These are phyloP conservation scores for Aurantiochytrium sp. DNA, from an alignment of 108 stramenopile genomes.

Conservation along the genomic window DNA sequence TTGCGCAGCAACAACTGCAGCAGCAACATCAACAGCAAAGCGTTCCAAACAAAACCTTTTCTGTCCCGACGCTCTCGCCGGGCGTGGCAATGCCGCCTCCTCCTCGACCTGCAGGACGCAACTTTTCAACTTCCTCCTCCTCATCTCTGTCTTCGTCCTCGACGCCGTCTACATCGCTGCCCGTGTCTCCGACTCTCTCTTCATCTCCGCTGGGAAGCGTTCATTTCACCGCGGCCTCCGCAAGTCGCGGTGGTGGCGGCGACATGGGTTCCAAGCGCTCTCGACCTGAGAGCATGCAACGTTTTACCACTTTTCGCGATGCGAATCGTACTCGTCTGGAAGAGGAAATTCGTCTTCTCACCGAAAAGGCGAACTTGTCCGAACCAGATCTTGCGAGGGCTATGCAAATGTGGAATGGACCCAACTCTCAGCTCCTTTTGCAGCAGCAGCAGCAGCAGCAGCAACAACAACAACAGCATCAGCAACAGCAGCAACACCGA, in stretches of 20 bases:
- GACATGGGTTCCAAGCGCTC: slow-evolving; percentile 17
- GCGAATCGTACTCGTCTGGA: not conserved
- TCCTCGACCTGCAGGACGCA: not conserved
- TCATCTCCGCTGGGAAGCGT: not conserved
- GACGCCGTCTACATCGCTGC: not conserved
- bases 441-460: no score
- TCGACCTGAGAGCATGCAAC: not conserved
- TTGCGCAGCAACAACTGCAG: not conserved
- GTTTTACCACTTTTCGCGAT: not conserved
- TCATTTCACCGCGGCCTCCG: not conserved
- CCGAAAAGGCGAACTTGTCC: not conserved
- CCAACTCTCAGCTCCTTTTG: no score
- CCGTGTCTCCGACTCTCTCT: not conserved
- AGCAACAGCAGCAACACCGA: no score
- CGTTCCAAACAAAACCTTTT: not conserved
- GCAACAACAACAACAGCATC: no score
- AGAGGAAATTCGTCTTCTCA: no score
- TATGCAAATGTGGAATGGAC: no score
- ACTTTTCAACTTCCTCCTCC: no score
- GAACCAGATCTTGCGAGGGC: not conserved
- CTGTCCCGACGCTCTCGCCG: not conserved
- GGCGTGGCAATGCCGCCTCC: not conserved
- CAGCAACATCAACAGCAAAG: not conserved
- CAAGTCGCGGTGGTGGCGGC: not conserved
- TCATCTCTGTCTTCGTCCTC: not conserved